phyloP scores from a whole-genome alignment of 306 rosid genomes.

The Malus orientalis region DNA sequence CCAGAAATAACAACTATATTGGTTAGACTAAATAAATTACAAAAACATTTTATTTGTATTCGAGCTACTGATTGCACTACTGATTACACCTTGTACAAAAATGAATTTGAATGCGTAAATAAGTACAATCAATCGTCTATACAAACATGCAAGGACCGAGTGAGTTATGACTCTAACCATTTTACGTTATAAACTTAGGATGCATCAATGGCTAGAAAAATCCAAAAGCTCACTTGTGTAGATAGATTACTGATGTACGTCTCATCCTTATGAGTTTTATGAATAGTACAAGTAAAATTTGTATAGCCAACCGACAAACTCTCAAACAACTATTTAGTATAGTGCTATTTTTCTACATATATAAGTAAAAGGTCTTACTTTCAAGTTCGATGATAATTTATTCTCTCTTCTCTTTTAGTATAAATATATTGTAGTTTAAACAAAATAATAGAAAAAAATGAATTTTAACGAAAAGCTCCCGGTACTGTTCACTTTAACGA shows the following conservation, averaged over 20 bases:
- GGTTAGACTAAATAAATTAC: neutral
- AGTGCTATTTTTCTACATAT: too few species aligned
- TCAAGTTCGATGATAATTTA: neutral
- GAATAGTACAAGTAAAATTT: neutral
- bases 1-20: neutral
- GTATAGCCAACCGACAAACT: neutral
- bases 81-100: neutral
- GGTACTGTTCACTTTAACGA: too few species aligned
- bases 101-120: neutral
- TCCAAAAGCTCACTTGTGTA: neutral
- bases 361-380: too few species aligned
- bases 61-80: neutral
- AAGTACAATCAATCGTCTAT: neutral
- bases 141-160: neutral
- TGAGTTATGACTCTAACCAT: too few species aligned
- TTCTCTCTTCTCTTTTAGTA: neutral
- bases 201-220: neutral
- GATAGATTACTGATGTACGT: too few species aligned
- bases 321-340: neutral
- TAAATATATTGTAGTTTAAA: too few species aligned
- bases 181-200: too few species aligned
- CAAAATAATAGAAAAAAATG: too few species aligned
- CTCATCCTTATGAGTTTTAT: neutral
- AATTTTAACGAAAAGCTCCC: too few species aligned
- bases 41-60: neutral